Evolutionary conservation across 768 basidiomycete genomes (phyloP).

Genomic region (Pleurotus platypus): DNA sequence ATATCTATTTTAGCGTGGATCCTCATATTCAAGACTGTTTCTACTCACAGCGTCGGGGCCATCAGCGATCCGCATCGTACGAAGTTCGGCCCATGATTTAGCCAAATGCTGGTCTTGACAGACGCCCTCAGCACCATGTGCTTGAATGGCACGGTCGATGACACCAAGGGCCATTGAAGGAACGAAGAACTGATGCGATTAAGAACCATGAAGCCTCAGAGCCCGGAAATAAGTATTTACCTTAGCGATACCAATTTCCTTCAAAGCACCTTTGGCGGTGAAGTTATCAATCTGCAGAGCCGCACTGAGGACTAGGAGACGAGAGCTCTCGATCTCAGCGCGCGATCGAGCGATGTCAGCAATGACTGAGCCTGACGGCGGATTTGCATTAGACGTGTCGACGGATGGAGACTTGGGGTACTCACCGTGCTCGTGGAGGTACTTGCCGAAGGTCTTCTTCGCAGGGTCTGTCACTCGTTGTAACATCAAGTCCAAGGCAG

Average conservation of each 20-base stretch:
- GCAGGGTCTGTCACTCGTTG: conserved; percentile 86
- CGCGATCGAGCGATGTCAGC: conserved; percentile 89
- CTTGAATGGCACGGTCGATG: conserved; percentile 93
- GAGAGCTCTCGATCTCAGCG: conserved; percentile 86
- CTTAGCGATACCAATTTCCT: conserved; percentile 98
- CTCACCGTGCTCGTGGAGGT: conserved; percentile 83
- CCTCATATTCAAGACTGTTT: background rate
- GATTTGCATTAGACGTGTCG: background rate
- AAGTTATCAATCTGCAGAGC: conserved; percentile 88
- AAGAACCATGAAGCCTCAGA: background rate
- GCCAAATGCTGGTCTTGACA: conserved; percentile 88
- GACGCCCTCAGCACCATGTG: conserved; percentile 94
- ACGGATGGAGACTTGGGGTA: background rate
- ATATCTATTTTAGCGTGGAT: no score
- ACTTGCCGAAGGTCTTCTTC: conserved; percentile 93
- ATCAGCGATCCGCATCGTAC: conserved; percentile 87
- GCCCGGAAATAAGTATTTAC: conserved; percentile 30
- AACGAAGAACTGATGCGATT: conserved; percentile 74
- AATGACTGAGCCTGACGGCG: conserved; percentile 68
- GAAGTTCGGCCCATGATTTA: conserved; percentile 67
- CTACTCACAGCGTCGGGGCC: conserved; percentile 74
- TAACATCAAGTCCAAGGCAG: conserved; percentile 83
- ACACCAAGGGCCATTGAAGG: conserved; percentile 87
- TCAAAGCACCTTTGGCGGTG: conserved; percentile 90
- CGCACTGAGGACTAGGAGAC: conserved; percentile 88